These are phyloP conservation scores for Rossbeevera mucosa DNA, from an alignment of 768 basidiomycete species.

Conservation along the genomic window DNA sequence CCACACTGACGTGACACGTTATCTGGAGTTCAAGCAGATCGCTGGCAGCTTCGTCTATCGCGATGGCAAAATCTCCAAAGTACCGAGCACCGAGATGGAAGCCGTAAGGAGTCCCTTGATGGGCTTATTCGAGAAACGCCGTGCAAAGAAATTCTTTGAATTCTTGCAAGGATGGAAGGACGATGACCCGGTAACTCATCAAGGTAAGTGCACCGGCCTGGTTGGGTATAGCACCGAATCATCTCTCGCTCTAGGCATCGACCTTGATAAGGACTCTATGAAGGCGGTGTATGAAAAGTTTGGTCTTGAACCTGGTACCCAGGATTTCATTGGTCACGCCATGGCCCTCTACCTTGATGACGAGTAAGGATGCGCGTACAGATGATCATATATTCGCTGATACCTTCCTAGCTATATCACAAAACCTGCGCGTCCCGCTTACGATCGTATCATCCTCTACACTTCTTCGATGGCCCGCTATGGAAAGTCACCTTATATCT, in stretches of 20 bases:
- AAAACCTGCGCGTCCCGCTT: slow-evolving; percentile 84
- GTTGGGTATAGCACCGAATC: not conserved
- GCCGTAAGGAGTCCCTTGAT: slow-evolving; percentile 92
- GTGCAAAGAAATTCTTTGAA: slow-evolving; percentile 98
- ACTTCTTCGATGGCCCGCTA: slow-evolving; percentile 98
- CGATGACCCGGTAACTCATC: slow-evolving; percentile 92
- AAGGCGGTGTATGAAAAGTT: slow-evolving; percentile 94
- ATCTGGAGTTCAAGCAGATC: slow-evolving; percentile 99
- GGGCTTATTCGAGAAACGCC: slow-evolving; percentile 98
- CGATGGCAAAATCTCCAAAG: slow-evolving; percentile 95
- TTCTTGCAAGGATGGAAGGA: slow-evolving; percentile 96
- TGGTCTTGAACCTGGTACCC: slow-evolving; percentile 93
- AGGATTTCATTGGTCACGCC: slow-evolving; percentile 98
- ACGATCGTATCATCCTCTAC: slow-evolving; percentile 95
- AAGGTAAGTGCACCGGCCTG: slow-evolving; percentile 52
- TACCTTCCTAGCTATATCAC: slow-evolving; percentile 70
- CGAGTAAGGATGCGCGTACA: slow-evolving; percentile 55
- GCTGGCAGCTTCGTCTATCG: slow-evolving; percentile 97
- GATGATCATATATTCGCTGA: slow-evolving; percentile 6
- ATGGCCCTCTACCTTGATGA: slow-evolving; percentile 99
- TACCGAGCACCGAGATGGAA: slow-evolving; percentile 96
- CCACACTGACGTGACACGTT: slow-evolving; percentile 97
- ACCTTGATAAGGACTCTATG: slow-evolving; percentile 91
- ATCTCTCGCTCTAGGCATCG: slow-evolving; percentile 50
- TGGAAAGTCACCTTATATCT: slow-evolving; percentile 99